Evolutionary conservation across 148 eudicot species (phyloP), one percentile per base, ranked within the genome.

Genomic region (Selenicereus undatus): DNA sequence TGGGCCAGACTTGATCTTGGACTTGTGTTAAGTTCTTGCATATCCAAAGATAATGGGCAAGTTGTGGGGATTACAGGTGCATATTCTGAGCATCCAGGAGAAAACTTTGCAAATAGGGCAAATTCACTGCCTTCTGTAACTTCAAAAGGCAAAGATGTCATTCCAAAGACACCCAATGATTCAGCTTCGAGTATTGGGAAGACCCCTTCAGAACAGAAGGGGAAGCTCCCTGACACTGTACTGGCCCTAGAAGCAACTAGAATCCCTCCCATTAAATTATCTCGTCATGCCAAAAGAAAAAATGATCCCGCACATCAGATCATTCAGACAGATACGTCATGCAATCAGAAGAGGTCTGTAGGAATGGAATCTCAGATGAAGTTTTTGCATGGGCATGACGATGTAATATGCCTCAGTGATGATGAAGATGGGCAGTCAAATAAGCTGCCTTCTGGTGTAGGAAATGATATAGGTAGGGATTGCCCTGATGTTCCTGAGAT

Each of bases 1-100:
- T 97, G 97, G 97, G 95, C 98, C 36, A 91, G 91, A 73, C 88
- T 84, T 72, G 91, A 94, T 88, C 93, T 97, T 81, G 96, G 97
- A 78, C 85, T 97, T 66, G 90, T 95, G 50, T 86, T 97, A 75
- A 90, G 92, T 82, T 89, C 97, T 78, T 83, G 84, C 78, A 75
- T 87, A 73, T 85, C 90, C 20, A 91, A 89, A 82, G 92, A 90
- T 30, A 88, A 42, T 45, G 78, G 42, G 51, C 90, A 86, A 77
- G 83, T 24, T 58, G 70, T 77, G 24, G 89, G 83, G 73, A 80
- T 39, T 70, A 21, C 35, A 45, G 81, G 83, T 80, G 81, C 86
- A 75, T 71, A 79, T 76, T 81, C 88, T 71, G 80, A 82, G 54
- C 76, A 83, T 8, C 72, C 84, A 11, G 93, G 80, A 79, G 88